Evolutionary conservation across 176 grass and related monocot genomes (phyloP).

Genomic region (Chrysopogon serrulatus): DNA sequence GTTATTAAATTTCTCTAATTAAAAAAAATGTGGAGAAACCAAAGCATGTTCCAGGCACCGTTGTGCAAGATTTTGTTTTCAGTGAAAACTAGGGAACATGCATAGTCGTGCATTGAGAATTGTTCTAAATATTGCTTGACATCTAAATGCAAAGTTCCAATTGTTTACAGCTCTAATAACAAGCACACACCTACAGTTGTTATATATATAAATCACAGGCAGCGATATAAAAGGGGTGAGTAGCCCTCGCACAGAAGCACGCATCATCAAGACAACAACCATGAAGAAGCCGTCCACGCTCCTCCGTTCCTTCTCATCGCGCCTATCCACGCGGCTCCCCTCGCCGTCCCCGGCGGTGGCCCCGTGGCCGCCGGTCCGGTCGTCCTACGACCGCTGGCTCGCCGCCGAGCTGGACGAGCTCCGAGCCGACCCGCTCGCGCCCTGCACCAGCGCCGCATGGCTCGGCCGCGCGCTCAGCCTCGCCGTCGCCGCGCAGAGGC

Average conservation of each 20-base stretch:
- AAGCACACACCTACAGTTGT: no score
- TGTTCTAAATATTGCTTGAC: no score
- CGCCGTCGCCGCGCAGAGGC: conserved; percentile 39
- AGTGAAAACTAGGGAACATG: no score
- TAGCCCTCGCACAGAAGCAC: background rate
- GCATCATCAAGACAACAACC: conserved; percentile 13
- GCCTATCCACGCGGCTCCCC: conserved; percentile 29
- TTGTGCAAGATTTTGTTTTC: no score
- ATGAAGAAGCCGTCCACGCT: conserved; percentile 75
- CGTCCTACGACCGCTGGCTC: conserved; percentile 77
- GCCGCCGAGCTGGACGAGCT: conserved; percentile 72
- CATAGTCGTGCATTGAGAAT: no score
- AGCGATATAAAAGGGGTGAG: conserved; percentile 12
- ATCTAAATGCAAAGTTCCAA: no score
- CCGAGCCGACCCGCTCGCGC: conserved; percentile 24
- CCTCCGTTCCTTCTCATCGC: conserved; percentile 59
- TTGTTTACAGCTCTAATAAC: no score
- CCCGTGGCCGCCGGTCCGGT: conserved; percentile 72
- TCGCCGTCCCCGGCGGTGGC: conserved; percentile 38
- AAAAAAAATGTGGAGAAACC: no score
- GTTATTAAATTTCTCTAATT: no score
- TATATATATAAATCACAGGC: no score
- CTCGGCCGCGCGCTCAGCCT: conserved; percentile 45
- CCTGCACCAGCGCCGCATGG: conserved; percentile 54
- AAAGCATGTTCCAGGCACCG: no score